Evolutionary conservation across 805 yeast species (phyloP).

Genomic region (Cyberlindnera subsufficiens): DNA sequence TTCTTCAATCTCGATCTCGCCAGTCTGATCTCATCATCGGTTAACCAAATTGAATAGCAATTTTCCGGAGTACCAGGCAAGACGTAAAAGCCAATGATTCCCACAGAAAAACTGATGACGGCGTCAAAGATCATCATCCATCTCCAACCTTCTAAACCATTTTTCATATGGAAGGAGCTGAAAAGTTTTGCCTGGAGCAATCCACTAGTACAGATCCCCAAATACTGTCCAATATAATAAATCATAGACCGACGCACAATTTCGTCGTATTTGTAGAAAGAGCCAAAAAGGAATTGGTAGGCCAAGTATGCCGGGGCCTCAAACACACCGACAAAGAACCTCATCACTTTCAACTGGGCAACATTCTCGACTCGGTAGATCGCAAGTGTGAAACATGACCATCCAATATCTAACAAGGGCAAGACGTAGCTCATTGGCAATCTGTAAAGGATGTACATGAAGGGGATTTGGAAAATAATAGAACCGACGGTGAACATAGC

Average conservation of each 20-base stretch:
- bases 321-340: conserved; percentile 57
- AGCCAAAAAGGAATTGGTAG: conserved; percentile 52
- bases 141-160: conserved; percentile 54
- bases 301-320: conserved; percentile 68
- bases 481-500: conserved; percentile 55
- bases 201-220: not conserved
- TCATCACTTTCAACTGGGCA: conserved; percentile 48
- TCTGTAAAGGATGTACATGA: conserved; percentile 42
- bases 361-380: conserved; percentile 44
- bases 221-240: conserved; percentile 44
- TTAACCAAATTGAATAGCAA: conserved; percentile 46
- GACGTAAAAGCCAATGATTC: conserved; percentile 4
- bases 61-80: conserved; percentile 65
- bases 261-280: conserved; percentile 53
- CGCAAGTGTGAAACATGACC: conserved; percentile 65
- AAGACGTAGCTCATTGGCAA: conserved; percentile 3
- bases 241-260: conserved; percentile 54
- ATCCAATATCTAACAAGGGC: conserved; percentile 20
- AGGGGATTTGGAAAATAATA: conserved; percentile 57
- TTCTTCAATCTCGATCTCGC: conserved; percentile 39
- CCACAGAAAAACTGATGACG: conserved; percentile 35
- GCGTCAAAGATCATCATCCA: conserved; percentile 68
- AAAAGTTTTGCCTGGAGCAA: conserved; percentile 44
- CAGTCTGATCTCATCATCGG: conserved; percentile 52
- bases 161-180: conserved; percentile 33